Base-by-base conservation (phyloP, 2,329 filamentous ascomycete species). In the Colletotrichum sp. region DNA sequence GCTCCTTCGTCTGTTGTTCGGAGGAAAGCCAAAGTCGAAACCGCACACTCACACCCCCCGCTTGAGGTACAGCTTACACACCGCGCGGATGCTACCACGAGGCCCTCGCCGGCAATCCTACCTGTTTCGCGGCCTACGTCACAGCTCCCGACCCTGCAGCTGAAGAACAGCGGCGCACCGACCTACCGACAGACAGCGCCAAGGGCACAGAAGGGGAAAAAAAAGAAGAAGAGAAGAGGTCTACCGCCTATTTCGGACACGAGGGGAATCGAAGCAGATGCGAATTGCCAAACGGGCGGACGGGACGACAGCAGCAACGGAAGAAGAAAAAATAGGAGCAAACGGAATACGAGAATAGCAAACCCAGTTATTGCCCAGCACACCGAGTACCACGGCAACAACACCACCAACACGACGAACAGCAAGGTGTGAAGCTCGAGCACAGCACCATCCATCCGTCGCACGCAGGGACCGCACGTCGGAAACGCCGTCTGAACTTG, bases 401-500 rank as follows among this genome's bases (percentile, higher is more conserved):
- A 22, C 64, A 67, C 30, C 64, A 52, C 26, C 64, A 67, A 48
- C 28, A 34, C 6, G 5, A 22, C 36, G 32, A 55, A 13, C 12
- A 26, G 16, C 24, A 28, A 24, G 30, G 36, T 28, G n/a, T 18
- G 22, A 30, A 44, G 30, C 36, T 32, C 39, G 44, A 52, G 48
- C 68, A 62, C 68, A n/a, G 36, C 36, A 39, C 71, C 24, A 48
- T 28, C 24, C 28, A 34, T 28, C 32, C 15, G 16, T 48, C 18
- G 18, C 44, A 48, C 73, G 73, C 73, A 63, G 64, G 73, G 73
- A 26, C 57, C 73, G 64, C 70, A 30, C 28, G 55, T 73, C 70
- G 64, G 70, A 75, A 75, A 75, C 73, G 73, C 73, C 73, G 32
- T 73, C 64, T 55, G 63, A 75, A 44, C 28, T 68, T 26, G 5